These are phyloP conservation scores for Coemansia sp. DNA, from an alignment of 192 early-diverging fungal genomes.

Conservation along the genomic window DNA sequence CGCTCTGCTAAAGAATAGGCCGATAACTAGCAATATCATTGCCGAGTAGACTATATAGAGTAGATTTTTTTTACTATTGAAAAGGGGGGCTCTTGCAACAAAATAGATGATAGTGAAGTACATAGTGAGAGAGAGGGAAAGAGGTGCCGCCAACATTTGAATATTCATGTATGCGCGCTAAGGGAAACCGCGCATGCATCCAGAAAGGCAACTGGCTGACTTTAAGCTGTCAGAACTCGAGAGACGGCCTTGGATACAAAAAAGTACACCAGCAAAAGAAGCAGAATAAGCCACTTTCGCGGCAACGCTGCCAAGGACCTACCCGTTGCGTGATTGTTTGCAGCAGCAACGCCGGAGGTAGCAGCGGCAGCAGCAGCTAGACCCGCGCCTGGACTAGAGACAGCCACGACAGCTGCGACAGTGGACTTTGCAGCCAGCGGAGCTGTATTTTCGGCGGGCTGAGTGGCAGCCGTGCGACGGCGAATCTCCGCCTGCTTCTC, in stretches of 20 bases:
- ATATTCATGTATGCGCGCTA: neutral
- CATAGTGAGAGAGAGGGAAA: neutral
- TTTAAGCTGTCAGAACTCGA: conserved; percentile 37
- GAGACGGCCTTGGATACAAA: conserved; percentile 48
- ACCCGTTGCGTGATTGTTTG: conserved; percentile 16
- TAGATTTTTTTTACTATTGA: neutral
- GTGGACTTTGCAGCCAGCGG: neutral
- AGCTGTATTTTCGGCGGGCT: neutral
- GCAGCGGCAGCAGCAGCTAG: conserved; percentile 10
- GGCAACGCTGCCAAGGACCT: conserved; percentile 24
- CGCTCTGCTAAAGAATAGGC: conserved; percentile 26
- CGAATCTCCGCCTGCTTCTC: neutral
- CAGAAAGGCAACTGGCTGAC: neutral
- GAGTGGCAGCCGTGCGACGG: neutral
- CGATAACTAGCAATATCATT: conserved; percentile 34
- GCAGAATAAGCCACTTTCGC: conserved; percentile 50
- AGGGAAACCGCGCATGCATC: neutral
- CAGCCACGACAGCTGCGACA: neutral
- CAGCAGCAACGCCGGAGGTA: conserved; percentile 1
- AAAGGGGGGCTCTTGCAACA: conserved; percentile 9
- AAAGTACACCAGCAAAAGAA: conserved; percentile 46
- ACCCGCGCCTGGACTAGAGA: neutral
- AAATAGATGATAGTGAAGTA: conserved; percentile 16
- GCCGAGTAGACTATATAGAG: conserved; percentile 23
- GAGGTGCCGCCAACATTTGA: neutral